Evolutionary conservation across 257 asterid genomes (phyloP), one percentile per base, ranked within the genome.

Genomic region (Salvia rosmarinus): DNA sequence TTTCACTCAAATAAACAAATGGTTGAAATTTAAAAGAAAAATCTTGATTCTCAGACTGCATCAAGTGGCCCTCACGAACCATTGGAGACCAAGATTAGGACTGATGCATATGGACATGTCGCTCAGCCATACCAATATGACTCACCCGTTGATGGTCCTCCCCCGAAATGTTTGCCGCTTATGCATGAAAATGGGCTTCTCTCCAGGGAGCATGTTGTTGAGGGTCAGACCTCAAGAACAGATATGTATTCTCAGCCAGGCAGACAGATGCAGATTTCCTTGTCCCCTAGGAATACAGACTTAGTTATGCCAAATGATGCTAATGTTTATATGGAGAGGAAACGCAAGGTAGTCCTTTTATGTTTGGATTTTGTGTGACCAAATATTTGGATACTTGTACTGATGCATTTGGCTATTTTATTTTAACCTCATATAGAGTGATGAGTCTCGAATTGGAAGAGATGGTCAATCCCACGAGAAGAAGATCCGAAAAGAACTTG

Each of bases 391-490:
- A 6, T 44, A 9, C 55, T 58, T 35, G 9, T 50, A 9, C 66
- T 47, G 68, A 58, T 71, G 70, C 37, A 74, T 56, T 40, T 32
- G 28, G 20, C n/a, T 70, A 13, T 73, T 60, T 70, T 79, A 34
- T 71, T 60, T 70, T 77, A 34, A 68, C 57, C 63, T 59, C 39
- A 21, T 82, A 81, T 74, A 90, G 98, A 74, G 64, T 77, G 96
- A 88, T 64, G 99, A 95, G 68, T 81, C 80, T 52, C 83, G 87
- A 79, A 76, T 71, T 17, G 98, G 86, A 61, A 84, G 80, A 78
- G 99, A 95, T 23, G 92, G 76, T 80, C 96, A 87, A 81, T 76
- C 86, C 55, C 73, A 86, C 69, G 98, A 90, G 67, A 95, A 90
- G 81, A 89, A 85, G 82, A 82, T 86, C 0, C 78, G 85, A 43